These are phyloP conservation scores for Suillus subaureus DNA, from an alignment of 768 basidiomycete species.

Conservation along the genomic window DNA sequence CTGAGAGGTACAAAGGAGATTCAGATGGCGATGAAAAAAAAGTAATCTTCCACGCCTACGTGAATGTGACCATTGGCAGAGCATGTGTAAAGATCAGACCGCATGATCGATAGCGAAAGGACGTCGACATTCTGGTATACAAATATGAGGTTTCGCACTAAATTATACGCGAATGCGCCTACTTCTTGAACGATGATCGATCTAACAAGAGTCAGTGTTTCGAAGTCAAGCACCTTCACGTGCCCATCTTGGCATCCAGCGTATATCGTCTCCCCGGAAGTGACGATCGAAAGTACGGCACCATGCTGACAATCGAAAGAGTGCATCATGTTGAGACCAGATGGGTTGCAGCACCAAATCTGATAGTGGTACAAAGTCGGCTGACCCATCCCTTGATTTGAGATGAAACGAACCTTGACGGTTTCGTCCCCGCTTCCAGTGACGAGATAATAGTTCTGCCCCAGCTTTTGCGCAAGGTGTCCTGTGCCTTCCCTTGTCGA, in stretches of 20 bases:
- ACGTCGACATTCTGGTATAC: conserved; percentile 70
- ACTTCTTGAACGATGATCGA: conserved; percentile 88
- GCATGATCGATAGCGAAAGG: conserved; percentile 73
- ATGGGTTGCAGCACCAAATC: conserved; percentile 66
- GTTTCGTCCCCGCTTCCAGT: conserved; percentile 92
- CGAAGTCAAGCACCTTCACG: conserved; percentile 88
- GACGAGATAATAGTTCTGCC: conserved; percentile 52
- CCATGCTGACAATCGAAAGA: conserved; percentile 75
- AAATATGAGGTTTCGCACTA: conserved; percentile 4
- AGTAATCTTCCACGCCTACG: conserved; percentile 38
- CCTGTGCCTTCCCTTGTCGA: conserved; percentile 41
- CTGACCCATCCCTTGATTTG: neutral
- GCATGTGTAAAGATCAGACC: conserved; percentile 66
- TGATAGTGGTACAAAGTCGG: conserved; percentile 25
- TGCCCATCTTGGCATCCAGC: conserved; percentile 95
- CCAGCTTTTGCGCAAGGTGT: conserved; percentile 24
- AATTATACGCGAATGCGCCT: conserved; percentile 11
- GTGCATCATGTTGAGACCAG: conserved; percentile 52
- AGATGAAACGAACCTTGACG: conserved; percentile 62
- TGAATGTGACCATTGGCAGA: conserved; percentile 71
- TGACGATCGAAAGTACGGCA: conserved; percentile 80
- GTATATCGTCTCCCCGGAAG: conserved; percentile 78
- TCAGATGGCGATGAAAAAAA: neutral
- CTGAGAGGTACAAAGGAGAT: conserved; percentile 35
- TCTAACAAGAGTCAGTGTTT: conserved; percentile 84